Base-by-base conservation (phyloP, 2,329 filamentous ascomycete genomes). In the Aurifilum marmelostoma region DNA sequence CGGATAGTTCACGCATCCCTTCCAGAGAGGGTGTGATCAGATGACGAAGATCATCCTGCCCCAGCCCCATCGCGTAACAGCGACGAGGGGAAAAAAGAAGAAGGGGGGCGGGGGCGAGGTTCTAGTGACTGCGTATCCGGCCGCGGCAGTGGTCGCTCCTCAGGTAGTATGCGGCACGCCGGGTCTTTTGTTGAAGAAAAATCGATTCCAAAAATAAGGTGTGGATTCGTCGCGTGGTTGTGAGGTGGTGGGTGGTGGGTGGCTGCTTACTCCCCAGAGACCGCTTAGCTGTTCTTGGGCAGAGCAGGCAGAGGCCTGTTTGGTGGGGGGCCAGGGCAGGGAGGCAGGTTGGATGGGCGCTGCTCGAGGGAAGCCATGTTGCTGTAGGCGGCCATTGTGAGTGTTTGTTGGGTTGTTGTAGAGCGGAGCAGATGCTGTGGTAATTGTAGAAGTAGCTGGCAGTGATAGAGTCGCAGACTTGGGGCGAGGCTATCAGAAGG, bases 291-390 rank as follows among this genome's bases (percentile, higher is more conserved):
- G 76, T 85, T 83, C 82, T 88, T 89, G 77, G 88, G 88, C 72
- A 90, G 85, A 79, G 88, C 86, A 79, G 88, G 88, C 66, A 90
- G 86, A 80, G 88, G 88, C 67, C 88, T 83, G 80, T 84, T 87
- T 72, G 88, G 88, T 75, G 88, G 88, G 71, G 88, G 88, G 74
- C 88, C 88, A 67, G 88, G 88, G 85, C 88, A 90, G 74, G 88
- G 88, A 81, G 88, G 88, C 73, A 90, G 86, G 76, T 89, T 87
- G 74, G 87, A 88, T 72, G 88, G 88, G 77, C 88, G 85, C 79
- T 88, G 86, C 69, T 71, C 69, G 60, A 71, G 69, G 18, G 69
- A 71, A 37, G 69, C 62, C 69, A 67, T 71, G 58, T 65, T 71
- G 69, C 56, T 71, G 69, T 61, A 60, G 67, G 67, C 67, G 69